phyloP scores from a whole-genome alignment of 345 rosid genomes.

The Boechera retrofracta region DNA sequence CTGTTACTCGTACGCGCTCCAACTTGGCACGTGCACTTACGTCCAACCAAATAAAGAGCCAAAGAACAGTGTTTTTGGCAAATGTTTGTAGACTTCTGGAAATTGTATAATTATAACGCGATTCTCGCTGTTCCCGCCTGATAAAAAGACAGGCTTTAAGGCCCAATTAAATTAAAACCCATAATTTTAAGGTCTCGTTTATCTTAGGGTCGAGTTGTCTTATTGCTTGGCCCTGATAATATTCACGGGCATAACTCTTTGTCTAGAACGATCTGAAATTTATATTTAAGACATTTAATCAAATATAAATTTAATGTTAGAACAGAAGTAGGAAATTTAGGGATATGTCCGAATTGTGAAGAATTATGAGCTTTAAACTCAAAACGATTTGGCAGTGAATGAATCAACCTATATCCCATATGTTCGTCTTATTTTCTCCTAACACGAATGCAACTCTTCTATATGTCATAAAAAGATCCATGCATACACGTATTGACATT shows the following conservation, averaged over 20 bases:
- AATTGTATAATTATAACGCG: not conserved
- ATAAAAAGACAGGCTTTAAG: conserved; percentile 11
- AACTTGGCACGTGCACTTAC: conserved; percentile 2
- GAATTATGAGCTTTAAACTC: no score
- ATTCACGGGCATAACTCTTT: not conserved
- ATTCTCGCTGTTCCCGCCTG: conserved; percentile 4
- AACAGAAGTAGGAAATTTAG: no score
- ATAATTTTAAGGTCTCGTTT: not conserved
- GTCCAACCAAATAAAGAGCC: not conserved
- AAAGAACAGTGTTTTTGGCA: not conserved
- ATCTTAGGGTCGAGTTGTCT: not conserved
- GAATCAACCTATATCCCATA: no score
- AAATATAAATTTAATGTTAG: no score
- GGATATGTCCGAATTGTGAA: no score
- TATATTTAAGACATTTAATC: no score
- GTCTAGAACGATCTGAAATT: not conserved
- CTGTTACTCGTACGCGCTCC: conserved; percentile 17
- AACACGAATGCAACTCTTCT: no score
- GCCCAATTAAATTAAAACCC: conserved; percentile 4
- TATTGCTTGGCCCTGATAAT: not conserved
- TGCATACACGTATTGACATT: no score
- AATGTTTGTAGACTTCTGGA: not conserved
- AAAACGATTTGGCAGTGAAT: no score
- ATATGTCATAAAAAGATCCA: no score
- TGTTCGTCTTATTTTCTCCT: no score